A percentile compares a stretch with the other conserved stretches of the same genome.
phyloP scores from a whole-genome alignment of 768 basidiomycete genomes.

The Pleurotus cornucopiae region DNA sequence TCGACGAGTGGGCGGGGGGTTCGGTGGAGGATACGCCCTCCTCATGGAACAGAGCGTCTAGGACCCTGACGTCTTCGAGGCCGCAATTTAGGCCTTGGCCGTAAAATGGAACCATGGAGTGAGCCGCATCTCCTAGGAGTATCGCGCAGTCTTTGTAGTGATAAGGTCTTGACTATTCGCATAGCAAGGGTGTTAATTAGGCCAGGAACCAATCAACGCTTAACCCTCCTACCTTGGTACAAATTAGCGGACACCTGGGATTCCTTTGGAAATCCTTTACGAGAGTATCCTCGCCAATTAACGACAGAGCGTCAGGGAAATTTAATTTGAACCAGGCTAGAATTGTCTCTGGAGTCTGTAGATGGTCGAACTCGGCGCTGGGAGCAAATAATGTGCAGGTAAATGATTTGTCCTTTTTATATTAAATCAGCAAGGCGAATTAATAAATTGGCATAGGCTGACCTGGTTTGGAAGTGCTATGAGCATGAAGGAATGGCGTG shows the following conservation, averaged over 20 bases:
- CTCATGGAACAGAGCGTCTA: constrained; percentile 69
- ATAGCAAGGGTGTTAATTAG: constrained; percentile 9
- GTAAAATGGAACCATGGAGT: constrained; percentile 98
- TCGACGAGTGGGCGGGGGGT: constrained; percentile 39
- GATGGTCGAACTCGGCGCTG: constrained; percentile 65
- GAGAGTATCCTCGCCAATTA: constrained; percentile 79
- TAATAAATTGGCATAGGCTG: constrained; percentile 10
- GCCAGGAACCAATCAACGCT: constrained; percentile 11
- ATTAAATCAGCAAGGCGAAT: constrained; percentile 20
- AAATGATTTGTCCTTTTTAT: constrained; percentile 86
- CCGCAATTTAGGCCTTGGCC: constrained; percentile 98
- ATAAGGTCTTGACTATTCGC: constrained; percentile 71
- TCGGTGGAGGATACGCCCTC: constrained; percentile 52
- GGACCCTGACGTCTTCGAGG: constrained; percentile 92
- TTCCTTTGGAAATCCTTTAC: constrained; percentile 77
- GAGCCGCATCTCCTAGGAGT: constrained; percentile 91
- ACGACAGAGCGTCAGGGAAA: constrained; percentile 84
- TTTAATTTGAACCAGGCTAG: constrained; percentile 74
- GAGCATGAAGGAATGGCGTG: constrained; percentile 98
- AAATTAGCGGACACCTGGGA: constrained; percentile 86
- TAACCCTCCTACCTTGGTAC: constrained; percentile 71
- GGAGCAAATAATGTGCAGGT: constrained; percentile 96
- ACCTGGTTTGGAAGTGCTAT: constrained; percentile 98
- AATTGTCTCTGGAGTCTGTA: constrained; percentile 53
- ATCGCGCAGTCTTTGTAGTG: constrained; percentile 87